Conservation (phyloP, 768 basidiomycete species). For the Suillus decipiens region DNA sequence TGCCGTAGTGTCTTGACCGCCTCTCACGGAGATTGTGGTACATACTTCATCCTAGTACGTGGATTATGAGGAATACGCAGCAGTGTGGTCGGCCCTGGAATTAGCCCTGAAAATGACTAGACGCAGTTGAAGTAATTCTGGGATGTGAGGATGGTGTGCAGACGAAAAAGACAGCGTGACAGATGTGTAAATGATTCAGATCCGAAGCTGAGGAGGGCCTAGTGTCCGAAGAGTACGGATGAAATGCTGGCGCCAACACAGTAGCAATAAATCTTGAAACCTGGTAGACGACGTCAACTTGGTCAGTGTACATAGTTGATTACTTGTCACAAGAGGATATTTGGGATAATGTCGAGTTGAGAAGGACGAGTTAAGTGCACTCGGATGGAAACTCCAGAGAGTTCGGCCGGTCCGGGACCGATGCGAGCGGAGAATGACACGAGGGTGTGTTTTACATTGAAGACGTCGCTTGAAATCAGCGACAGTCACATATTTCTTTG, state of each 20-base stretch:
- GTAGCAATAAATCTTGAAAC: background rate
- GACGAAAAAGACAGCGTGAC: constrained; percentile 10
- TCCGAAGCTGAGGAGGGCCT: constrained; percentile 5
- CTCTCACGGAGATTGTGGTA: constrained; percentile 12
- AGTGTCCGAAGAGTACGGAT: constrained; percentile 14
- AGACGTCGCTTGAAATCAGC: constrained; percentile 21
- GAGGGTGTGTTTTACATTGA: constrained; percentile 6
- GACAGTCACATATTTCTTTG: constrained; percentile 26
- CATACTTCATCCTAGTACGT: constrained; percentile 2
- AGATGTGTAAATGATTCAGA: constrained; percentile 8
- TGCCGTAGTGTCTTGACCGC: constrained; percentile 7
- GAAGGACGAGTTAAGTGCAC: constrained; percentile 11
- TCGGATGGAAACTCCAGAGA: constrained; percentile 19
- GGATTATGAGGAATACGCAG: background rate
- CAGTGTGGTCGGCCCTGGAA: background rate
- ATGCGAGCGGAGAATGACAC: constrained; percentile 35
- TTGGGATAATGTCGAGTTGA: background rate
- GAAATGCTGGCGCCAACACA: background rate
- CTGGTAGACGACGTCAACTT: background rate
- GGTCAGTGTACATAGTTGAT: background rate
- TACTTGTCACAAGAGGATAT: background rate
- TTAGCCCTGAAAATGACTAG: constrained; percentile 1
- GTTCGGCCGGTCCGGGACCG: constrained; percentile 25
- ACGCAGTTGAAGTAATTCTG: background rate
- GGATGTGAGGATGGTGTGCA: constrained; percentile 2